Evolutionary conservation across 768 basidiomycete species (phyloP), one percentile per base, ranked within the genome.

Genomic region (Boletales sp.): DNA sequence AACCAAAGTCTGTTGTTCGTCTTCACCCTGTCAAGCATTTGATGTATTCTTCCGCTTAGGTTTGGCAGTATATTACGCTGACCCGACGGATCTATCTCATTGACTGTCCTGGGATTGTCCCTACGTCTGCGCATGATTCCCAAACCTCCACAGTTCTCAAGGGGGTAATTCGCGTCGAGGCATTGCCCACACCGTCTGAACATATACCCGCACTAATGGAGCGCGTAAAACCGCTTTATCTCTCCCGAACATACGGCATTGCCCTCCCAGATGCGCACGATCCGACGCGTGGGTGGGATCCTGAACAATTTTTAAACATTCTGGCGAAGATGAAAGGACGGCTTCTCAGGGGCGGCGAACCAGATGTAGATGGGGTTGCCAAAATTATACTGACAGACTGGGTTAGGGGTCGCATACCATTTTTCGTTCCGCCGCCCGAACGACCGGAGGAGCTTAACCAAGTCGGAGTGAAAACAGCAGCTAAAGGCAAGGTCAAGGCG

Each of bases 31-130:
- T 8, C 12, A 18, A 37, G 40, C 36, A 14, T 19, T 32, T 39
- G 17, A 52, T 24, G 3, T 34, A 52, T 42, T 34, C 38, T 50
- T 8, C 40, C 35, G 17, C 34, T 14, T 48, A 70, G 70, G 94
- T 98, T 57, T 99, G 97, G 97, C 95, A 99, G 79, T 99, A 99
- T 70, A 97, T 99, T 74, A 94, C 93, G 27, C 75, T 99, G 37
- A 99, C 94, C 52, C 83, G 87, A 55, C 82, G 90, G 47, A 99
- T 99, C 66, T 99, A 97, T 75, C 86, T 99, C 58, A 97, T 99
- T 73, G 97, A 99, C 71, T 99, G 97, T 66, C 97, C 97, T 27
- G 97, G 97, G 43, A 90, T 98, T 68, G 97, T 97, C 2, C 95
- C 95, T 2, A 86, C 93, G 15, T 94, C 93, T 19, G 88, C 92